These are phyloP conservation scores for Podospora fimiseda DNA, from an alignment of 495 filamentous ascomycete genomes.

Conservation along the genomic window DNA sequence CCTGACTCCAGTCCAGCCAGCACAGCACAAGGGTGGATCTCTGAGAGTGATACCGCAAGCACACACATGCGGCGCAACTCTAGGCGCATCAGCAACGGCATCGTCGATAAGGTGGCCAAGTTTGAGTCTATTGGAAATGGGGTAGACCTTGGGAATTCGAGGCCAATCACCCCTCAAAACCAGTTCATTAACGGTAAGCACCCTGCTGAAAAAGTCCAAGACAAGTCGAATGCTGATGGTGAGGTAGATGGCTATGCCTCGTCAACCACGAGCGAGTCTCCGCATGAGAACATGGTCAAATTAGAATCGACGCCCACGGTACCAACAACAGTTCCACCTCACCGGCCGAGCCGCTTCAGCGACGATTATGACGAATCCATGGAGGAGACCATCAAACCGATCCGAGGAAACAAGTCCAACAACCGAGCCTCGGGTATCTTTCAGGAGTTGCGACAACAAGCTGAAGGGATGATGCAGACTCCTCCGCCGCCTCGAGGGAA, in stretches of 20 bases:
- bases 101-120: slow-evolving; percentile 46
- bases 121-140: slow-evolving; percentile 39
- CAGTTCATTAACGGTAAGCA: slow-evolving; percentile 50
- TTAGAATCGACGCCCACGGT: slow-evolving; percentile 17
- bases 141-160: slow-evolving; percentile 28
- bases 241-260: slow-evolving; percentile 36
- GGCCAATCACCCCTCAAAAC: slow-evolving; percentile 53
- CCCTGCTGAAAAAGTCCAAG: neutral
- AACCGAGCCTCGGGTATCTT: slow-evolving; percentile 36
- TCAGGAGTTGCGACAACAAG: slow-evolving; percentile 40
- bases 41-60: slow-evolving; percentile 36
- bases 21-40: slow-evolving; percentile 37
- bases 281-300: slow-evolving; percentile 35
- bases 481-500: slow-evolving; percentile 32
- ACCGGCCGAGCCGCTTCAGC: slow-evolving; percentile 35
- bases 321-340: neutral
- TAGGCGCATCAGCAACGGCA: slow-evolving; percentile 48
- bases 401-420: slow-evolving; percentile 22
- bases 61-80: slow-evolving; percentile 30
- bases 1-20: slow-evolving; percentile 34
- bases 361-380: slow-evolving; percentile 51
- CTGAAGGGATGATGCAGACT: slow-evolving; percentile 29
- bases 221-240: slow-evolving; percentile 4
- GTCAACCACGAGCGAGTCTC: slow-evolving; percentile 42
- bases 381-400: slow-evolving; percentile 52